phyloP scores from a whole-genome alignment of 139 green algal species.

The Tetraselmis striata region DNA sequence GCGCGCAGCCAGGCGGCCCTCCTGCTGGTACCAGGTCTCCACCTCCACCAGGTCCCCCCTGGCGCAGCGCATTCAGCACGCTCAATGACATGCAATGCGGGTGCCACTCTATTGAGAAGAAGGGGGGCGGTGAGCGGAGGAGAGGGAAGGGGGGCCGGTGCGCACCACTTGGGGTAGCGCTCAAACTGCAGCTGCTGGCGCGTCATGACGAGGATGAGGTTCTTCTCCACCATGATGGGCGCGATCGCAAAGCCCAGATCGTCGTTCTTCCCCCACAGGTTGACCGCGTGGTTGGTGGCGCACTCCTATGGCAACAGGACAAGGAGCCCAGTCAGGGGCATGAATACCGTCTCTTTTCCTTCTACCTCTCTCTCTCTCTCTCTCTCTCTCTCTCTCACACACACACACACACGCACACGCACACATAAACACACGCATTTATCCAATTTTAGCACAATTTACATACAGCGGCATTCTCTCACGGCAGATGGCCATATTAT shows the following conservation, averaged over 20 bases:
- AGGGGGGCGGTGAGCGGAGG: neutral
- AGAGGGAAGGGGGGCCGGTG: neutral
- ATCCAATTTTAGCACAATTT: no score
- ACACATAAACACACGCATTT: no score
- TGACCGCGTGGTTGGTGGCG: slow-evolving; percentile 78
- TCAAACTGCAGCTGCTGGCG: slow-evolving; percentile 86
- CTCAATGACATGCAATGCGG: neutral
- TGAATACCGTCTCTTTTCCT: no score
- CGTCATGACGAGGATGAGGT: slow-evolving; percentile 84
- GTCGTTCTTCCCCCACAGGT: slow-evolving; percentile 75
- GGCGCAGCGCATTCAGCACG: neutral
- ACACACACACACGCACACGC: no score
- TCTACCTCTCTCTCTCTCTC: no score
- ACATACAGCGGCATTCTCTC: neutral
- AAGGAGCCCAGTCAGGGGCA: no score
- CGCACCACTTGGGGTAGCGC: slow-evolving; percentile 84
- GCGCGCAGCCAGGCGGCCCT: slow-evolving; percentile 65
- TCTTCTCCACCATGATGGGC: slow-evolving; percentile 52
- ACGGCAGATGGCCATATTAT: no score
- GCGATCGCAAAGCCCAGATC: slow-evolving; percentile 69
- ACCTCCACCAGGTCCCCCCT: slow-evolving; percentile 66
- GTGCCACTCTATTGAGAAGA: neutral
- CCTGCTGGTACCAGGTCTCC: slow-evolving; percentile 85
- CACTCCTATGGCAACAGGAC: slow-evolving; percentile 51
- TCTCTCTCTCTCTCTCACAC: no score